Base-by-base conservation (phyloP, 176 grass and related monocot genomes). In the Chloris gayana region DNA sequence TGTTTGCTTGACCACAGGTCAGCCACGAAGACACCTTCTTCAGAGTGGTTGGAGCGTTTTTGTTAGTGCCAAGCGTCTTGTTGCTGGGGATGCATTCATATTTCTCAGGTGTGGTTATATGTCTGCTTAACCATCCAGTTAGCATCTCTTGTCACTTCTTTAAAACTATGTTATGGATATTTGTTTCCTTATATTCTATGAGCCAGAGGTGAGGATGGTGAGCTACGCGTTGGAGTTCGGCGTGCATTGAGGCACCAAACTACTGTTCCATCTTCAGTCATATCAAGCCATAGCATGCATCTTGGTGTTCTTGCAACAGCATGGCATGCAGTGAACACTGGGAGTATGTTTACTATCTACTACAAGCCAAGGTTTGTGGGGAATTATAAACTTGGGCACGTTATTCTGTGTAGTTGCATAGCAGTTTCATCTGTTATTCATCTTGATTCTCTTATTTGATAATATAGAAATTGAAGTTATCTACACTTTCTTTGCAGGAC, bases 31-130 rank as follows among this genome's bases (percentile, higher is more conserved):
- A 63, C 94, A 97, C 84, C 87, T 97, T 39, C 90, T 97, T 61
- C 91, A 97, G 80, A 97, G 94, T 60, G 94, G 94, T 33, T 97
- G 94, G 94, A 97, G 94, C 85, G 87, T 94, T 35, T 97, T 97
- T 82, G 91, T 97, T 75, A 90, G 94, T 64, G 66, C 89, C 44
- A 97, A 94, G 65, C 83, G 84, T 27, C 91, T 97, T 64, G 89
- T 94, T 78, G 91, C 91, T 38, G 94, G 94, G 46, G 94, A 94
- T 41, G 94, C 94, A 14, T 97, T 94, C 80, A 97, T 97, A 72
- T 94, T 97, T 84, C 85, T 94, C 42, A 97, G 91, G 91, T 97
- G 32, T 62, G 66, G 13, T 60, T 27, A 38, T 62, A 47, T 73
- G 31, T 37, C 61, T 63, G 29, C 74, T 61, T 8, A 69, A 47